A percentile compares a stretch with the other conserved stretches of the same genome.
Conservation (phyloP, 345 rosid genomes). For the Carallia pectinifolia region DNA sequence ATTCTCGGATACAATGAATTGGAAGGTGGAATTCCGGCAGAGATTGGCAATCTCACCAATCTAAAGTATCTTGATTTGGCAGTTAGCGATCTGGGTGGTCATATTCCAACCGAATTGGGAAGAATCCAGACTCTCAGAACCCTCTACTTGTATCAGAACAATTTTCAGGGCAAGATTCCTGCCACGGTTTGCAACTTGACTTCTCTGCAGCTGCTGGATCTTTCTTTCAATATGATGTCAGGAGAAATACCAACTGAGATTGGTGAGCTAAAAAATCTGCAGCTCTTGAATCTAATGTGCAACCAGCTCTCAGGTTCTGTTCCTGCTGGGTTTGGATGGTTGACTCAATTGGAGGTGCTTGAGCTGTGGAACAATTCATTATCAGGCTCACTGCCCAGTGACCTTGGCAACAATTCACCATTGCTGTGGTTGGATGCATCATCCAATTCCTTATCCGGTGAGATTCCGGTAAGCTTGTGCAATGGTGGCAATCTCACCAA, state of each 20-base stretch:
- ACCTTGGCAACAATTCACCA: constrained; percentile 73
- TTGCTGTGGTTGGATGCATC: constrained; percentile 85
- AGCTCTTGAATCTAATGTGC: constrained; percentile 84
- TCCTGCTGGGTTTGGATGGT: constrained; percentile 49
- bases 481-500: constrained; percentile 72
- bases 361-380: constrained; percentile 94
- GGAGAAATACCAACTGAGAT: constrained; percentile 63
- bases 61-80: constrained; percentile 83
- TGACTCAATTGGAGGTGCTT: constrained; percentile 55
- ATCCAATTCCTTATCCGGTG: constrained; percentile 72
- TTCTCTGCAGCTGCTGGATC: constrained; percentile 66
- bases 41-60: constrained; percentile 64
- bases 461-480: constrained; percentile 68
- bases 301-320: constrained; percentile 68
- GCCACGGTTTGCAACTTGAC: constrained; percentile 57
- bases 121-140: constrained; percentile 58
- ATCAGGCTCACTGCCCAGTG: constrained; percentile 68
- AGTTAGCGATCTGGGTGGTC: constrained; percentile 63
- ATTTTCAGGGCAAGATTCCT: constrained; percentile 65
- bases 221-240: constrained; percentile 66
- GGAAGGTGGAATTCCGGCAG: constrained; percentile 66
- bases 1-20: constrained; percentile 87
- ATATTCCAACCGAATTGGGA: constrained; percentile 74
- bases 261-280: constrained; percentile 56
- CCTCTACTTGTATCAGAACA: constrained; percentile 64